Conservation (phyloP, 2,329 filamentous ascomycete species). For the Sphaerulina populicola region DNA sequence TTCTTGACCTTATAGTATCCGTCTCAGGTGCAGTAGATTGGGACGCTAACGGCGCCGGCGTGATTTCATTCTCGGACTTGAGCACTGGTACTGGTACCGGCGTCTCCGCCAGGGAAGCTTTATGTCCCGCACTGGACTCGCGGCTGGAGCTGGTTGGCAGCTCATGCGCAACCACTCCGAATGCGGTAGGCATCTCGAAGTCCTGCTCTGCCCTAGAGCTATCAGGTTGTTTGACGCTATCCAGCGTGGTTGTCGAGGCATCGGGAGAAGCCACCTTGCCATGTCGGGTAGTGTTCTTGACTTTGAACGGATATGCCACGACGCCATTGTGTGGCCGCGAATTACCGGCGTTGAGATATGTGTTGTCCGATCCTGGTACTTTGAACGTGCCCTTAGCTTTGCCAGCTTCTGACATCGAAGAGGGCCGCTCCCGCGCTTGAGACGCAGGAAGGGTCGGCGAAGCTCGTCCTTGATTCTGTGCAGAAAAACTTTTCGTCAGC, state of each 20-base stretch:
- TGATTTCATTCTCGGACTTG: conserved; percentile 12
- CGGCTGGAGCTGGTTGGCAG: conserved; percentile 2
- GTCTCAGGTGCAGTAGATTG: conserved; percentile 10
- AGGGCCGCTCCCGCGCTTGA: conserved; percentile 1
- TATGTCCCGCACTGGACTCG: background rate
- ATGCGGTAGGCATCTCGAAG: conserved; percentile 5
- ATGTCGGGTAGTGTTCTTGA: conserved; percentile 36
- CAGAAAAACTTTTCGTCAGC: conserved; percentile 6
- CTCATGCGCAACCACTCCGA: conserved; percentile 8
- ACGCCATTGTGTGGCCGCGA: conserved; percentile 61
- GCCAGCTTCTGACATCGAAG: conserved; percentile 16
- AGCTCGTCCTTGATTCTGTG: conserved; percentile 2
- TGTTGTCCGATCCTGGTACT: conserved; percentile 34
- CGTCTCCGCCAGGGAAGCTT: conserved; percentile 7
- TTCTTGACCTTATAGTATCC: conserved; percentile 3
- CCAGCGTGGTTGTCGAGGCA: conserved; percentile 25
- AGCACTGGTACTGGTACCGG: conserved; percentile 9
- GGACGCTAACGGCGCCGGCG: conserved; percentile 11
- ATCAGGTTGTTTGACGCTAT: conserved; percentile 15
- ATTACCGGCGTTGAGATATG: conserved; percentile 45
- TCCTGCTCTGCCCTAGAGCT: background rate
- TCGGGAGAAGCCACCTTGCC: conserved; percentile 13
- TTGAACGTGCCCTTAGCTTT: conserved; percentile 19
- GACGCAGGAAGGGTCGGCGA: conserved; percentile 2
- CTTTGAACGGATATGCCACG: conserved; percentile 64